These are phyloP conservation scores for Suaeda aralocaspica DNA, from an alignment of 148 eudicot species.

Conservation along the genomic window DNA sequence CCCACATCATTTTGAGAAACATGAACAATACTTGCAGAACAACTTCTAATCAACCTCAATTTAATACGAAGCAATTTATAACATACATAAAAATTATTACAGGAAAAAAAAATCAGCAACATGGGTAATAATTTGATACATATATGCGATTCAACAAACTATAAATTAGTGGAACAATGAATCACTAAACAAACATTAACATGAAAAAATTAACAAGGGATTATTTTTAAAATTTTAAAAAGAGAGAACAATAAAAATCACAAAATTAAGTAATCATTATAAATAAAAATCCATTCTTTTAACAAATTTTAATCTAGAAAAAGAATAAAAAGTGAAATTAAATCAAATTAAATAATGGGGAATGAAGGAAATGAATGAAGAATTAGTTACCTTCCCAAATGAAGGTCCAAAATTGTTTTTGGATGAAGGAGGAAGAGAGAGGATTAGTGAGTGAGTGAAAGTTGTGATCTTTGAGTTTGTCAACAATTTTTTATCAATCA, in stretches of 20 bases:
- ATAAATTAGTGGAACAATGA: neutral
- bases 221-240: no score
- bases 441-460: neutral
- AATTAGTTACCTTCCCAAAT: neutral
- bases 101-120: no score
- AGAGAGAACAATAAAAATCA: neutral
- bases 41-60: no score
- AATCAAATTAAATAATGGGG: neutral
- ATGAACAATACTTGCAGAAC: neutral
- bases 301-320: neutral
- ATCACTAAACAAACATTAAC: neutral
- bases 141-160: no score
- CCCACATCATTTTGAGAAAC: neutral
- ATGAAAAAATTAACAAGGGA: neutral
- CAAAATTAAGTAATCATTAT: neutral
- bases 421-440: neutral
- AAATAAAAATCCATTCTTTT: neutral
- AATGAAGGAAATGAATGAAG: no score
- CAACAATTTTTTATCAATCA: slow-evolving; percentile 16
- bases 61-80: neutral
- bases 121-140: no score
- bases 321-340: neutral
- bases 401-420: neutral
- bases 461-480: slow-evolving; percentile 2
- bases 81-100: neutral